These are phyloP conservation scores for Paraglomus occultum DNA, from an alignment of 192 early-diverging fungal genomes.

Conservation along the genomic window DNA sequence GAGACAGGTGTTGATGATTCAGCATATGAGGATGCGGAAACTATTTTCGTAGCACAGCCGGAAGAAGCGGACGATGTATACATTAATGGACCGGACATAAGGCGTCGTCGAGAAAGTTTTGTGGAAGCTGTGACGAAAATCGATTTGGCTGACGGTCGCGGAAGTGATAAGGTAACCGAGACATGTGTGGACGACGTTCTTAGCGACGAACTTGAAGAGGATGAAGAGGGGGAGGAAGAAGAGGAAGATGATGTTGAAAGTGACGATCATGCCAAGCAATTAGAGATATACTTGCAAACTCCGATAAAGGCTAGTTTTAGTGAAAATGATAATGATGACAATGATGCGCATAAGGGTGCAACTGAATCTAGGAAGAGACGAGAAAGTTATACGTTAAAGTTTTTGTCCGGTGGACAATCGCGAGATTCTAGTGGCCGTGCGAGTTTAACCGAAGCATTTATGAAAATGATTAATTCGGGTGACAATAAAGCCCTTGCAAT, in stretches of 20 bases:
- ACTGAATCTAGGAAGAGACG: neutral
- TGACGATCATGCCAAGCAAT: slow-evolving; percentile 4
- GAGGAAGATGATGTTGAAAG: slow-evolving; percentile 15
- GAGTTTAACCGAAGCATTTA: slow-evolving; percentile 19
- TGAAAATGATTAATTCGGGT: neutral
- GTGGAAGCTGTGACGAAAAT: slow-evolving; percentile 11
- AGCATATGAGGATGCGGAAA: slow-evolving; percentile 18
- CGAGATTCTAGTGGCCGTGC: neutral
- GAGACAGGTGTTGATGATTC: slow-evolving; percentile 14
- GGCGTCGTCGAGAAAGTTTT: slow-evolving; percentile 23
- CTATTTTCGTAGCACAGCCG: slow-evolving; percentile 9
- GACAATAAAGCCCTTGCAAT: neutral
- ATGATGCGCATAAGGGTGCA: neutral
- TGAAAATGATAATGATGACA: neutral
- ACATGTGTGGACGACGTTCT: neutral
- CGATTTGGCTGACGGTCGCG: neutral
- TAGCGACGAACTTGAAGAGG: neutral
- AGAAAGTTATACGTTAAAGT: slow-evolving; percentile 18
- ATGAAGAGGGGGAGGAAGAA: neutral
- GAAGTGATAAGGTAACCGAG: slow-evolving; percentile 4
- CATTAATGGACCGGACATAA: neutral
- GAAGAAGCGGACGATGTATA: neutral
- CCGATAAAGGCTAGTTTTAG: neutral
- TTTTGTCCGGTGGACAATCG: slow-evolving; percentile 1
- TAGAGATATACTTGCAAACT: slow-evolving; percentile 22